These are phyloP conservation scores for Aegilops sharonensis DNA, from an alignment of 176 grass and related monocot species.

Conservation along the genomic window DNA sequence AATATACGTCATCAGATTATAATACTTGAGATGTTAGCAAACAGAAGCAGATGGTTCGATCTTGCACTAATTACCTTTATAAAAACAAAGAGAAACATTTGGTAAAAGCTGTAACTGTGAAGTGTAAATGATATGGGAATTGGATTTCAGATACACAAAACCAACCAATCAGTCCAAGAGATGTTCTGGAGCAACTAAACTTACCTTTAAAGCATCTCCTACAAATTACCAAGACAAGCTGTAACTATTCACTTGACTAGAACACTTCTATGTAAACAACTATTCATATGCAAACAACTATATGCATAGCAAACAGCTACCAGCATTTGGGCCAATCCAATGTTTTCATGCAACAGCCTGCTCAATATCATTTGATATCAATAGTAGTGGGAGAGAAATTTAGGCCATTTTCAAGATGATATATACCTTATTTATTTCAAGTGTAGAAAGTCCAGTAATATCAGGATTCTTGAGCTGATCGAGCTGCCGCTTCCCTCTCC, in stretches of 20 bases:
- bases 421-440: slow-evolving; percentile 53
- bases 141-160: not conserved
- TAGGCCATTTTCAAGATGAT: not conserved
- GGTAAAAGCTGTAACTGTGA: not conserved
- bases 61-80: not conserved
- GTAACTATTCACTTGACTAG: not conserved
- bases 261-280: not conserved
- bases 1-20: not conserved
- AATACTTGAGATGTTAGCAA: not conserved
- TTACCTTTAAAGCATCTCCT: not conserved
- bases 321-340: not conserved
- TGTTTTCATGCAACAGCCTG: not conserved
- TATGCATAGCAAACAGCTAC: not conserved
- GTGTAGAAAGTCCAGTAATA: slow-evolving; percentile 62
- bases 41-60: not conserved
- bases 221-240: not conserved
- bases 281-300: not conserved
- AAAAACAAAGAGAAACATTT: not conserved
- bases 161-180: not conserved
- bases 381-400: not conserved
- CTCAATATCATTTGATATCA: not conserved
- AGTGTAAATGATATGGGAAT: not conserved
- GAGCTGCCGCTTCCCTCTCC: slow-evolving; percentile 82
- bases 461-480: slow-evolving; percentile 91
- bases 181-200: not conserved